A percentile compares a stretch with the other conserved stretches of the same genome.
phyloP scores from a whole-genome alignment of 2,329 filamentous ascomycete genomes.

The Dichotomopilus funicola region DNA sequence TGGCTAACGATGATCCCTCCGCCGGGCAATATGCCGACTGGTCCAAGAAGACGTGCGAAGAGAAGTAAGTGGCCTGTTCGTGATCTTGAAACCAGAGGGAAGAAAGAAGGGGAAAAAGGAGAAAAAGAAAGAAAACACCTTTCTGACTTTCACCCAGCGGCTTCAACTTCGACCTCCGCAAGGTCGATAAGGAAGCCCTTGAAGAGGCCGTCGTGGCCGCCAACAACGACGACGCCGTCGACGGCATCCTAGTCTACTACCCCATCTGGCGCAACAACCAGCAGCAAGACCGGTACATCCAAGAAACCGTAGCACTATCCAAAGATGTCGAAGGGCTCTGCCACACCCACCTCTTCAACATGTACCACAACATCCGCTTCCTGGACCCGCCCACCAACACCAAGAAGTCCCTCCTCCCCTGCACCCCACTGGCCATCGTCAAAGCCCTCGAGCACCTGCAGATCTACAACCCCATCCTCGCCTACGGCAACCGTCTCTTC shows the following conservation, averaged over 20 bases:
- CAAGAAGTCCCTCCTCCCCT: conserved; percentile 89
- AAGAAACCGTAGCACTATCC: conserved; percentile 80
- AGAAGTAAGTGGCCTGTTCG: conserved; percentile 63
- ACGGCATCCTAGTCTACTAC: conserved; percentile 97
- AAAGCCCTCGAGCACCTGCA: conserved; percentile 95
- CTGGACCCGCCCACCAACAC: conserved; percentile 69
- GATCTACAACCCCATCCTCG: conserved; percentile 92
- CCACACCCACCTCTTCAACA: conserved; percentile 94
- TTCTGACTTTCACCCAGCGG: conserved; percentile 49
- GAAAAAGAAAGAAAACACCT: neutral
- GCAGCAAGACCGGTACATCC: conserved; percentile 86
- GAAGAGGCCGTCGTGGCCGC: conserved; percentile 83
- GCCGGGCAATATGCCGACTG: conserved; percentile 93
- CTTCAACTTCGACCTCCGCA: conserved; percentile 80
- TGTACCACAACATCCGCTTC: conserved; percentile 98
- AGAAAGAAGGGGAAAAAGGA: no score
- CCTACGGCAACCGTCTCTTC: conserved; percentile 86
- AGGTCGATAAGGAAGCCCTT: conserved; percentile 77
- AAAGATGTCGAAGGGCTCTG: conserved; percentile 96
- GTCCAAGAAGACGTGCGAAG: conserved; percentile 92
- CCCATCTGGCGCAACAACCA: conserved; percentile 81
- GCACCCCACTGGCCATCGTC: conserved; percentile 90
- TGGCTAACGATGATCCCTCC: conserved; percentile 86
- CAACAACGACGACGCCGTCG: conserved; percentile 69
- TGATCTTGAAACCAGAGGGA: no score